These are phyloP conservation scores for Tulasnella sp. DNA, from an alignment of 768 basidiomycete genomes.

Conservation along the genomic window DNA sequence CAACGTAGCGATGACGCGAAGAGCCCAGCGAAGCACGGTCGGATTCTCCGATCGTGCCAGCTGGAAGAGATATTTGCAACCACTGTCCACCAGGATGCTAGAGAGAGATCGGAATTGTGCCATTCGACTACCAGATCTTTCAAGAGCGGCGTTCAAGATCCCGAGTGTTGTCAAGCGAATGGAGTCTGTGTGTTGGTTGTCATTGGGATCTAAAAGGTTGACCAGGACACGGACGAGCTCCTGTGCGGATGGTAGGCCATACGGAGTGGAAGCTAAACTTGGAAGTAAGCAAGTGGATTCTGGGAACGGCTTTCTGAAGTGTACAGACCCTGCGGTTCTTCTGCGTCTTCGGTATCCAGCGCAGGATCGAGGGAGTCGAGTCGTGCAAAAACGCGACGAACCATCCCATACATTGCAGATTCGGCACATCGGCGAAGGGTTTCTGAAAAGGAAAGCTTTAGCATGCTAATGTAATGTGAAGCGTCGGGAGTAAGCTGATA, in stretches of 20 bases:
- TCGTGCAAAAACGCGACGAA: conserved; percentile 67
- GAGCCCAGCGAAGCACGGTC: conserved; percentile 61
- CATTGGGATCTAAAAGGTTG: conserved; percentile 88
- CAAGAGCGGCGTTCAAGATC: conserved; percentile 78
- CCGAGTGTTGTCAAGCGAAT: conserved; percentile 81
- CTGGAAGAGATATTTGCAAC: conserved; percentile 95
- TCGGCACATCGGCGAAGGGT: conserved; percentile 80
- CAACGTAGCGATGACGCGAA: conserved; percentile 79
- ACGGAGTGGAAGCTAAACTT: conserved; percentile 29
- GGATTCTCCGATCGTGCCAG: conserved; percentile 85
- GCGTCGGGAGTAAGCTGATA: background rate
- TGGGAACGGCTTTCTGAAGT: background rate
- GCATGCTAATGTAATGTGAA: background rate
- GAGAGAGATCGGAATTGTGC: conserved; percentile 67
- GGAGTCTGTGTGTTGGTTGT: conserved; percentile 92
- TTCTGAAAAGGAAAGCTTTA: conserved; percentile 39
- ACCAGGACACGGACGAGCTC: conserved; percentile 90
- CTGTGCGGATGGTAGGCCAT: conserved; percentile 83
- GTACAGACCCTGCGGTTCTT: conserved; percentile 3
- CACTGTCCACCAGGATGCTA: conserved; percentile 69
- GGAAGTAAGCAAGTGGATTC: conserved; percentile 1
- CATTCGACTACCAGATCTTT: conserved; percentile 67
- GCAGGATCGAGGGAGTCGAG: conserved; percentile 55
- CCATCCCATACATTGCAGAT: conserved; percentile 77
- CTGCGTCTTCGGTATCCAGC: conserved; percentile 30